phyloP scores from a whole-genome alignment of 345 rosid species.

The Salix koriyanagi region DNA sequence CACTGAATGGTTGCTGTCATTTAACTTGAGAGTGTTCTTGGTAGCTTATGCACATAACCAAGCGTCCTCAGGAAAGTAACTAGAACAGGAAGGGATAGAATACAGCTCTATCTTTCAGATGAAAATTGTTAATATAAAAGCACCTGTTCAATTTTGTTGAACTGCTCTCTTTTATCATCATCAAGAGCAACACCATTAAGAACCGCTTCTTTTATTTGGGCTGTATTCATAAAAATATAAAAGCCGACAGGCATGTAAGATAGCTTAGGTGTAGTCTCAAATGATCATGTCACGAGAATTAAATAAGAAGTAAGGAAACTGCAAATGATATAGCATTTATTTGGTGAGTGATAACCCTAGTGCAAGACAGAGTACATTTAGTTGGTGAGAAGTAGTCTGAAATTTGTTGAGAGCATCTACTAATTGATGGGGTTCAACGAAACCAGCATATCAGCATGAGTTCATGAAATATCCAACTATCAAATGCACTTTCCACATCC shows the following conservation, averaged over 20 bases:
- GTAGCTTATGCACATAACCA: not conserved
- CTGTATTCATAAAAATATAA: constrained; percentile 35
- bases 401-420: not conserved
- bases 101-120: not conserved
- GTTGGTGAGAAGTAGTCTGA: not conserved
- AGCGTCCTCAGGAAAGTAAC: not conserved
- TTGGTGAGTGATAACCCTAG: not conserved
- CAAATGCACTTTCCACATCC: not conserved
- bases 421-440: not conserved
- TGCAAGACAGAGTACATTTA: not conserved
- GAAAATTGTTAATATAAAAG: not conserved
- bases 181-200: constrained; percentile 89
- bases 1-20: not conserved
- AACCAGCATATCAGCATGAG: not conserved
- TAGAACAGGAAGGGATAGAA: not conserved
- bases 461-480: not conserved
- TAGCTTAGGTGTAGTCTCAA: constrained; percentile 3
- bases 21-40: not conserved
- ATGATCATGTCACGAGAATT: not conserved
- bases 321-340: not conserved
- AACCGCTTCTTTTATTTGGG: constrained; percentile 74
- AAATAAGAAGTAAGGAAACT: not conserved
- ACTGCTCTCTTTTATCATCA: constrained; percentile 73
- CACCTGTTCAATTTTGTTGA: constrained; percentile 93
- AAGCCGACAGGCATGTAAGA: constrained; percentile 13